Conservation (phyloP, 805 yeast species). For the Saccharomyces jurei region DNA sequence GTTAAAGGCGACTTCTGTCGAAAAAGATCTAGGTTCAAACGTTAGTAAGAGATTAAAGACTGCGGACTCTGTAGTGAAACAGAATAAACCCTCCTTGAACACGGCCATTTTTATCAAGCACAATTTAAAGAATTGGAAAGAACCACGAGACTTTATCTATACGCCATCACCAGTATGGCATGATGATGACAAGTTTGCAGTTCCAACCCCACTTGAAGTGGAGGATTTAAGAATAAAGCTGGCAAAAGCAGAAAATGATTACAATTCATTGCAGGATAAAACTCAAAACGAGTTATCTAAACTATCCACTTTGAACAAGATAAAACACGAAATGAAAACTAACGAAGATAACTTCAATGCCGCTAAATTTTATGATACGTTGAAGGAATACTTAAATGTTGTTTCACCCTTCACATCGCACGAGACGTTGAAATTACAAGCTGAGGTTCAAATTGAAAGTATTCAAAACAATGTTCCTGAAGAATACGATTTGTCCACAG, state of each 20-base stretch:
- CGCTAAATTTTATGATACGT: constrained; percentile 31
- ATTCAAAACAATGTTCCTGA: constrained; percentile 73
- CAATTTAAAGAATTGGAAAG: constrained; percentile 67
- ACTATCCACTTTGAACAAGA: constrained; percentile 25
- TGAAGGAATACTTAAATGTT: constrained; percentile 43
- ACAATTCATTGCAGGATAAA: constrained; percentile 21
- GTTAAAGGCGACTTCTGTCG: constrained; percentile 53
- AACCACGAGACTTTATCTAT: constrained; percentile 77
- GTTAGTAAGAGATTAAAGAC: constrained; percentile 37
- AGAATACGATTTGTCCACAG: constrained; percentile 58
- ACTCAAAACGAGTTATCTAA: constrained; percentile 27
- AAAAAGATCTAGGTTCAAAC: constrained; percentile 44
- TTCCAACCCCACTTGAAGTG: constrained; percentile 49
- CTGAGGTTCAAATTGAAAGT: constrained; percentile 85
- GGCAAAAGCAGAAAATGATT: constrained; percentile 33
- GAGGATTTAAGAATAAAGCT: constrained; percentile 47
- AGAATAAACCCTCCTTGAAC: constrained; percentile 68
- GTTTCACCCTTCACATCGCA: constrained; percentile 59
- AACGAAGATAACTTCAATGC: constrained; percentile 40
- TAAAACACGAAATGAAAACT: constrained; percentile 33
- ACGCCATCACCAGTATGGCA: constrained; percentile 94
- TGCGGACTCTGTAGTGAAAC: constrained; percentile 49
- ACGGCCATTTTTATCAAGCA: constrained; percentile 90
- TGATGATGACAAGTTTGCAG: constrained; percentile 75
- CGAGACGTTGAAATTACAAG: constrained; percentile 64